Conservation (phyloP, 371 early-diverging fungal species). For the Rhizopus arrhizus region DNA sequence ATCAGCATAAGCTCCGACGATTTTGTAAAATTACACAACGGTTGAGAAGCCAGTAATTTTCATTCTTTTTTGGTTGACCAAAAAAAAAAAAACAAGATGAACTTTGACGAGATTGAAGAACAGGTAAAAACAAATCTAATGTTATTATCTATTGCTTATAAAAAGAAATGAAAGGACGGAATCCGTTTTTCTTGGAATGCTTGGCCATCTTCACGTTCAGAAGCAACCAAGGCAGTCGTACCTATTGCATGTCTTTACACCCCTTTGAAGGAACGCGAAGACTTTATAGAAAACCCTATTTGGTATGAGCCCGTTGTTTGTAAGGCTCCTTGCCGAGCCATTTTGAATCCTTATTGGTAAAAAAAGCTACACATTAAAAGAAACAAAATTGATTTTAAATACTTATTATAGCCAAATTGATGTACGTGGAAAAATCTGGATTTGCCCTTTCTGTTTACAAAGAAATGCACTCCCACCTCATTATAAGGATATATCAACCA, state of each 20-base stretch:
- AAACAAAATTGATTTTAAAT: neutral
- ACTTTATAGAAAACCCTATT: slow-evolving; percentile 71
- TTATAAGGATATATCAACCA: slow-evolving; percentile 95
- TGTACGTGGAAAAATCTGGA: slow-evolving; percentile 95
- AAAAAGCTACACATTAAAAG: neutral
- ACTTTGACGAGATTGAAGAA: slow-evolving; percentile 89
- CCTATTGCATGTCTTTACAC: slow-evolving; percentile 98
- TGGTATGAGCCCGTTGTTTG: slow-evolving; percentile 98
- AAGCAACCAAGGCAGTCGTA: slow-evolving; percentile 93
- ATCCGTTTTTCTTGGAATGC: slow-evolving; percentile 99
- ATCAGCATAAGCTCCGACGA: neutral
- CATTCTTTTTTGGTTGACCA: neutral
- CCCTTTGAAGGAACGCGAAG: slow-evolving; percentile 93
- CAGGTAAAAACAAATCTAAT: slow-evolving; percentile 38
- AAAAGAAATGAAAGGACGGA: slow-evolving; percentile 66
- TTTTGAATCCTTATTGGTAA: slow-evolving; percentile 98
- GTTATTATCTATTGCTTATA: neutral
- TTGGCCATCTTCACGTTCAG: slow-evolving; percentile 92
- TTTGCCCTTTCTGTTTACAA: slow-evolving; percentile 98
- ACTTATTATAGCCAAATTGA: slow-evolving; percentile 80
- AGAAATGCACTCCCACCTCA: slow-evolving; percentile 98
- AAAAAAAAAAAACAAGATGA: slow-evolving; percentile 52
- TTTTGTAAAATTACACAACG: slow-evolving; percentile 1
- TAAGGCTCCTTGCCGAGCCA: slow-evolving; percentile 94
- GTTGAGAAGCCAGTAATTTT: neutral